Conservation (phyloP, 78 protist genomes). For the Dictyostelium capitatum region DNA sequence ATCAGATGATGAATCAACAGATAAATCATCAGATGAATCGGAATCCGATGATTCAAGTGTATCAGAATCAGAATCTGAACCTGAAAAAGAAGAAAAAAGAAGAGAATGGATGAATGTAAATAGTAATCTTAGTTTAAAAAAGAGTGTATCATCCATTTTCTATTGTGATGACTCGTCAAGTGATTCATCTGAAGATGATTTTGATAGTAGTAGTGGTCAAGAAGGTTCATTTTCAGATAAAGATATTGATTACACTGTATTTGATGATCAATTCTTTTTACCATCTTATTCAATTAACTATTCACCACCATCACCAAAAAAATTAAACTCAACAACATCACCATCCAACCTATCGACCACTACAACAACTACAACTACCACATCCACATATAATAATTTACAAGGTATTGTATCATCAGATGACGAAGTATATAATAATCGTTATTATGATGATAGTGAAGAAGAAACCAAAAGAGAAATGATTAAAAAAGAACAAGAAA, state of each 20-base stretch:
- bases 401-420: slow-evolving; percentile 7
- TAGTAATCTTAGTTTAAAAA: slow-evolving; percentile 16
- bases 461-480: not conserved
- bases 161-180: not conserved
- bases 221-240: slow-evolving; percentile 26
- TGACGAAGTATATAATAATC: slow-evolving; percentile 27
- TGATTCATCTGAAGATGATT: slow-evolving; percentile 14
- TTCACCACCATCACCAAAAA: slow-evolving; percentile 19
- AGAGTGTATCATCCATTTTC: slow-evolving; percentile 14
- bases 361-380: not conserved
- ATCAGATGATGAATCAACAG: not conserved
- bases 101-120: not conserved
- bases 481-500: not conserved
- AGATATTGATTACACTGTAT: not conserved
- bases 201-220: slow-evolving; percentile 12
- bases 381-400: too few species aligned
- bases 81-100: not conserved
- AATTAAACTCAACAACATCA: not conserved
- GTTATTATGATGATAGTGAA: slow-evolving; percentile 6
- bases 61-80: not conserved
- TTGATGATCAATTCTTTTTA: slow-evolving; percentile 4
- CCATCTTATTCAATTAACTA: not conserved
- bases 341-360: not conserved
- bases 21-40: slow-evolving; percentile 9
- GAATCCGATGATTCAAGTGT: not conserved